These are phyloP conservation scores for Dryadomyces sulphureus DNA, from an alignment of 2,329 filamentous ascomycete species.

Conservation along the genomic window DNA sequence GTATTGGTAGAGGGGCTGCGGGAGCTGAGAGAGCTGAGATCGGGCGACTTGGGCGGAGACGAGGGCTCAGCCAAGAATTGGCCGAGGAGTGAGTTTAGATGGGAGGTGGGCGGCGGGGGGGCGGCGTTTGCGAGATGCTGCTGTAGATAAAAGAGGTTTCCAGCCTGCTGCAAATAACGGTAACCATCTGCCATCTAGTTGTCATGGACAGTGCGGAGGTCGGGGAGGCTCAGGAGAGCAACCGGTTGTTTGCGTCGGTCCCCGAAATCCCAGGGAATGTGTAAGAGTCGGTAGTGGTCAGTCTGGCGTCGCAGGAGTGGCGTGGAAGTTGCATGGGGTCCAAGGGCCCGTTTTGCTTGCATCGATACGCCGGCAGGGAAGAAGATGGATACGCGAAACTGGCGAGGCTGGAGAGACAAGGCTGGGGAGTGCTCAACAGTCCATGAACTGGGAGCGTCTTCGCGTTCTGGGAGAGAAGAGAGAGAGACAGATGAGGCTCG, in stretches of 20 bases:
- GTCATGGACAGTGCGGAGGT: constrained; percentile 14
- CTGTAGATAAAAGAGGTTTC: constrained; percentile 43
- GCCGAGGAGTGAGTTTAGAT: constrained; percentile 19
- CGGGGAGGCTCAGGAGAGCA: not conserved
- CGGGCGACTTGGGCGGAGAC: constrained; percentile 15
- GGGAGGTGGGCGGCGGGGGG: constrained; percentile 6
- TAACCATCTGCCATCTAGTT: constrained; percentile 57
- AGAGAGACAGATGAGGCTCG: too few relatives aligned
- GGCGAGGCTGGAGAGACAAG: not conserved
- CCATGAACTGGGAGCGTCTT: constrained; percentile 1
- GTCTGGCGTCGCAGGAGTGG: not conserved
- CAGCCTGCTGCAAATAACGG: constrained; percentile 44
- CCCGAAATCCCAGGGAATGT: not conserved
- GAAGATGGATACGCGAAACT: not conserved
- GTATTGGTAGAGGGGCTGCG: constrained; percentile 18
- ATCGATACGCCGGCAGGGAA: constrained; percentile 7
- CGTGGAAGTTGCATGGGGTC: constrained; percentile 5
- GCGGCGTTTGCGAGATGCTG: constrained; percentile 29
- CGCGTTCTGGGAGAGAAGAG: too few relatives aligned
- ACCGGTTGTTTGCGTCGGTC: constrained; percentile 1
- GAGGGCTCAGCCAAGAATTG: constrained; percentile 18
- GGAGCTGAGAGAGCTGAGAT: constrained; percentile 16
- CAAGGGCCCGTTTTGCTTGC: constrained; percentile 9
- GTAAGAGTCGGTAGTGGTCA: not conserved
- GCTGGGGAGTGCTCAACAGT: constrained; percentile 1